phyloP scores from a whole-genome alignment of 2,329 filamentous ascomycete species.

The Coleophoma crateriformis region DNA sequence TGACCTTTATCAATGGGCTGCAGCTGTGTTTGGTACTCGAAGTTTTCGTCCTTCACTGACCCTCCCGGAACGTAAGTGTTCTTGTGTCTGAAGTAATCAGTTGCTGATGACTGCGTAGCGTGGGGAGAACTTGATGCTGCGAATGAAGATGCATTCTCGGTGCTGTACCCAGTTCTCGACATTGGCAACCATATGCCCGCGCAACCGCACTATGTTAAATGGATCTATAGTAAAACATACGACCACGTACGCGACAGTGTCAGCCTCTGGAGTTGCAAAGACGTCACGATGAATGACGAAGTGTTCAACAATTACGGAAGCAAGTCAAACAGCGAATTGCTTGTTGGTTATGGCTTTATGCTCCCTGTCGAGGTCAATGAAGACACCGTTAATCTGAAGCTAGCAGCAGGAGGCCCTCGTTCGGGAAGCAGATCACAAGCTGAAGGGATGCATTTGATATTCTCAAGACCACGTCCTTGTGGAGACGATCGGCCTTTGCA shows the following conservation, averaged over 20 bases:
- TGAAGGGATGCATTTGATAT: slow-evolving; percentile 21
- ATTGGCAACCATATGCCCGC: slow-evolving; percentile 58
- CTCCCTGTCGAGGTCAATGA: slow-evolving; percentile 34
- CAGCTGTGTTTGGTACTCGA: slow-evolving; percentile 58
- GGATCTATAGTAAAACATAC: slow-evolving; percentile 31
- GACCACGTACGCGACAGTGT: background rate
- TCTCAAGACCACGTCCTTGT: background rate
- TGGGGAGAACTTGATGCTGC: slow-evolving; percentile 9
- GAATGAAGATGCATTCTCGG: slow-evolving; percentile 33
- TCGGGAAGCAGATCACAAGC: background rate
- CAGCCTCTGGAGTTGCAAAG: background rate
- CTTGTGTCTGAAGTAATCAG: no score
- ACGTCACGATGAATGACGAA: slow-evolving; percentile 44
- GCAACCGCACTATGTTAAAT: slow-evolving; percentile 14
- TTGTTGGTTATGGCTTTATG: slow-evolving; percentile 59
- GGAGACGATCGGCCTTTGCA: slow-evolving; percentile 1
- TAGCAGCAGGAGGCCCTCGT: slow-evolving; percentile 3
- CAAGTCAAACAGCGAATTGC: slow-evolving; percentile 70
- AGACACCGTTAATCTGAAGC: slow-evolving; percentile 27
- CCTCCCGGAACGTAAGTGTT: slow-evolving; percentile 27
- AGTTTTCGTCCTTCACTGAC: slow-evolving; percentile 56
- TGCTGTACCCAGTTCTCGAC: slow-evolving; percentile 67
- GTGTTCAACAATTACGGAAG: slow-evolving; percentile 67
- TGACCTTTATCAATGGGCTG: slow-evolving; percentile 58
- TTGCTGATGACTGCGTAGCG: background rate